Percentiles rank a stretch among this genome's conserved stretches.
Evolutionary conservation across 2,329 filamentous ascomycete species (phyloP).

Genomic region (Rhinocladiella mackenziei): DNA sequence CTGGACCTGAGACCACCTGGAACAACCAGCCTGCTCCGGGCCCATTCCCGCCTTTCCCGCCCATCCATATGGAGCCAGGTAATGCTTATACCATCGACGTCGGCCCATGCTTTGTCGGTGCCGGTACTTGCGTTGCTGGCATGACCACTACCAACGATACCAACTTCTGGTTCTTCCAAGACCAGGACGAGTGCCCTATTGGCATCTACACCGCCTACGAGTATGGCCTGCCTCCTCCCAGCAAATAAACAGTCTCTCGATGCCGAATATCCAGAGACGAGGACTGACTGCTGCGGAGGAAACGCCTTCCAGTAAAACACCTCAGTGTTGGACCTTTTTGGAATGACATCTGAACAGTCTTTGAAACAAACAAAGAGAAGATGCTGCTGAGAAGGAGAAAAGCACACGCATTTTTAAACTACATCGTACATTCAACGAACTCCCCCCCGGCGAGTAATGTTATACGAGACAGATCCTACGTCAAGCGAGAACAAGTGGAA

Average conservation of each 20-base stretch:
- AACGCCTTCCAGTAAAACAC: no score
- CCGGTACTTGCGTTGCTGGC: conserved; percentile 26
- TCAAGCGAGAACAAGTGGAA: no score
- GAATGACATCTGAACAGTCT: no score
- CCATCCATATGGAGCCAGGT: conserved; percentile 48
- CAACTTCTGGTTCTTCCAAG: conserved; percentile 59
- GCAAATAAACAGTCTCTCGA: not conserved
- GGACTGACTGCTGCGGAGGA: no score
- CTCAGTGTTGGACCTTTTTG: no score
- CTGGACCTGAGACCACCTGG: conserved; percentile 49
- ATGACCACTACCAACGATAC: conserved; percentile 49
- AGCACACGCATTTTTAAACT: no score
- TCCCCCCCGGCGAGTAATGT: no score
- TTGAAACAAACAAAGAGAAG: no score
- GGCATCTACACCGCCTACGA: conserved; percentile 29
- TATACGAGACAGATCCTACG: no score
- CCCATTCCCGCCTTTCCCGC: conserved; percentile 41
- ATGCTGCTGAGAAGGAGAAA: no score
- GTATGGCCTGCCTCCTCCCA: conserved; percentile 24
- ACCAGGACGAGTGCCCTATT: conserved; percentile 48
- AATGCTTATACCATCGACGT: conserved; percentile 49
- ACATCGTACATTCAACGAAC: no score
- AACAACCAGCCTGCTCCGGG: conserved; percentile 49
- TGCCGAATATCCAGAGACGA: no score
- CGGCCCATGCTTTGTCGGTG: conserved; percentile 30